Percentiles rank a stretch among this genome's conserved stretches.
Conservation (phyloP, 163 green algal species). For the Scenedesmus sp. region DNA sequence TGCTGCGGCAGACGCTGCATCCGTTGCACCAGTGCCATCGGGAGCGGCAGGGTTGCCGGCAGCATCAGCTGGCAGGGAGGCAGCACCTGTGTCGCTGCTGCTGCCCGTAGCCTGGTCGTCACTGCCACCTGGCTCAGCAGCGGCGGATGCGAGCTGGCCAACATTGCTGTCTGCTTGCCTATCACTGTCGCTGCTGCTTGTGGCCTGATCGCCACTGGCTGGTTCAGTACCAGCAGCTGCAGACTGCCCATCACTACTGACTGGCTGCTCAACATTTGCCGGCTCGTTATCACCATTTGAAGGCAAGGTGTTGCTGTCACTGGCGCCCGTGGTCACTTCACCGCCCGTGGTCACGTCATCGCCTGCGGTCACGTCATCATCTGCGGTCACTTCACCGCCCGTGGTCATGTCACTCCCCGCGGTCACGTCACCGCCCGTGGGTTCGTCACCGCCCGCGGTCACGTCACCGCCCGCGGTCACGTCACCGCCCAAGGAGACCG, state of each 20-base stretch:
- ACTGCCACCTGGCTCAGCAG: background rate
- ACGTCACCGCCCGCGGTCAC: background rate
- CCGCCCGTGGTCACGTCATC: background rate
- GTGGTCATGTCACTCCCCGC: too few relatives aligned
- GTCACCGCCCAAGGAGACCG: background rate
- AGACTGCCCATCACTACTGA: background rate
- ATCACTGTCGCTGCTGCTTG: background rate
- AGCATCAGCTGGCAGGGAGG: background rate
- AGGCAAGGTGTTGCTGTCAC: too few relatives aligned
- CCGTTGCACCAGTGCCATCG: background rate
- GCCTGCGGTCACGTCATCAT: too few relatives aligned
- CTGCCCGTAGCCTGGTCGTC: background rate
- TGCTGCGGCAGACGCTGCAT: background rate
- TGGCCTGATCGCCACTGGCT: background rate
- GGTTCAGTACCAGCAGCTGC: background rate
- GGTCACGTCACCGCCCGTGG: background rate
- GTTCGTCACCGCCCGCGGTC: too few relatives aligned
- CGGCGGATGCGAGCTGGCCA: background rate
- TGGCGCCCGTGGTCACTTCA: background rate
- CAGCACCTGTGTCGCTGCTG: background rate
- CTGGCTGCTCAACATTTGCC: too few relatives aligned
- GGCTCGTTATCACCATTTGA: too few relatives aligned
- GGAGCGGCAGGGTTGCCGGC: background rate
- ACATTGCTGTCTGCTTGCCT: background rate
- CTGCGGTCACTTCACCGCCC: background rate